Conservation (phyloP, 768 basidiomycete species). For the Boletus reticulatus region DNA sequence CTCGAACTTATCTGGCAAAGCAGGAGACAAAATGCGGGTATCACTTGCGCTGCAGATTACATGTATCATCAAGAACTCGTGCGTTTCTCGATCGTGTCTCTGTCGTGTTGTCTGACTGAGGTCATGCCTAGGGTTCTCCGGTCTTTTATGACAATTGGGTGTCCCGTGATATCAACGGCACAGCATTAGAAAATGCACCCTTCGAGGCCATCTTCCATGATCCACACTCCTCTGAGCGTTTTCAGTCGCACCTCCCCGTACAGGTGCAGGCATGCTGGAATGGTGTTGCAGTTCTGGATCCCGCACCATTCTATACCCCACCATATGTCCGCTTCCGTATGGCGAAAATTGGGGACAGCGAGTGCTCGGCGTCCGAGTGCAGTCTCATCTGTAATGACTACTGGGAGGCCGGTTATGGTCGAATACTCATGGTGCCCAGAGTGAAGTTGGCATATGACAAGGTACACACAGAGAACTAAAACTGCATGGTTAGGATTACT, state of each 20-base stretch:
- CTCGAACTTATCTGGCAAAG: slow-evolving; percentile 98
- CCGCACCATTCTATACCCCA: slow-evolving; percentile 90
- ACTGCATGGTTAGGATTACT: background rate
- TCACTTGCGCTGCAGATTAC: slow-evolving; percentile 98
- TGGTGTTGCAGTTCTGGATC: slow-evolving; percentile 93
- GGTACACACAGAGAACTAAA: slow-evolving; percentile 39
- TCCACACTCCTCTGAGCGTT: slow-evolving; percentile 67
- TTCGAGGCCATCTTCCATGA: slow-evolving; percentile 96
- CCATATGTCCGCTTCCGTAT: slow-evolving; percentile 94
- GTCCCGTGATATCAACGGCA: slow-evolving; percentile 97
- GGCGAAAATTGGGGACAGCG: slow-evolving; percentile 83
- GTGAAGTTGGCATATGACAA: slow-evolving; percentile 96
- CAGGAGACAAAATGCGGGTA: slow-evolving; percentile 90
- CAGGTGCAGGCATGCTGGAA: slow-evolving; percentile 99
- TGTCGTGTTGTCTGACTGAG: background rate
- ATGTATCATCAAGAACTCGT: slow-evolving; percentile 98
- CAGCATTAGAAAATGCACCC: slow-evolving; percentile 95
- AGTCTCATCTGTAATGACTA: slow-evolving; percentile 98
- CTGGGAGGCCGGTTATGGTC: slow-evolving; percentile 92
- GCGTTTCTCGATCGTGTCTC: slow-evolving; percentile 25
- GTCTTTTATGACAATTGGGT: slow-evolving; percentile 99
- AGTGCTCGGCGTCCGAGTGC: slow-evolving; percentile 96
- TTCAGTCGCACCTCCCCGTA: slow-evolving; percentile 88
- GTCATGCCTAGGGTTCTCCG: slow-evolving; percentile 55
- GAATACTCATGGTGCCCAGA: slow-evolving; percentile 96